These are phyloP conservation scores for Mycocentrospora acerina DNA, from an alignment of 2,329 filamentous ascomycete genomes.

Conservation along the genomic window DNA sequence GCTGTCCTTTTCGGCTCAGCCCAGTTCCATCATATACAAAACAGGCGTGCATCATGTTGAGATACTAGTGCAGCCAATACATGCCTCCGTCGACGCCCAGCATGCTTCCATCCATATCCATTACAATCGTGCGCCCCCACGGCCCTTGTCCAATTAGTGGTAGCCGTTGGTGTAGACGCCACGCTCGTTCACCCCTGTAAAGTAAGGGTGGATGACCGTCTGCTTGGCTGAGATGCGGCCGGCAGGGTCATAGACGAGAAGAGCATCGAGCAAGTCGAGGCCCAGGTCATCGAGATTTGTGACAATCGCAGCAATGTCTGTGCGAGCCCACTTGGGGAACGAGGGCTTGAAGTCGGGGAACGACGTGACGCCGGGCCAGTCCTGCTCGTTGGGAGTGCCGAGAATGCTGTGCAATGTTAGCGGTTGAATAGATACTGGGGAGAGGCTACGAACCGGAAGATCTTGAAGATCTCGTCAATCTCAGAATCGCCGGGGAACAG, in stretches of 20 bases:
- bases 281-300: constrained; percentile 71
- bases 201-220: constrained; percentile 82
- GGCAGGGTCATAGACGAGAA: constrained; percentile 86
- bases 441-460: constrained; percentile 67
- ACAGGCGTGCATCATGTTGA: constrained; percentile 18
- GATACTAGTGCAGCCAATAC: constrained; percentile 8
- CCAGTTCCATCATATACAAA: constrained; percentile 16
- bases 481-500: constrained; percentile 91
- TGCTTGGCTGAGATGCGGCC: constrained; percentile 87
- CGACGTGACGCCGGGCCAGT: constrained; percentile 90
- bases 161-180: constrained; percentile 44
- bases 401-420: constrained; percentile 52
- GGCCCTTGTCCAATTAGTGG: constrained; percentile 23
- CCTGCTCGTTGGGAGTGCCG: constrained; percentile 77
- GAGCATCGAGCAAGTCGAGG: constrained; percentile 65
- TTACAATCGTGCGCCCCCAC: constrained; percentile 34
- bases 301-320: constrained; percentile 66
- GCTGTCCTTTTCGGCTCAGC: constrained; percentile 18
- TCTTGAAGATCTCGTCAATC: constrained; percentile 94
- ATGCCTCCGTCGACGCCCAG: constrained; percentile 12
- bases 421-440: background rate
- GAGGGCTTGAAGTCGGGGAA: constrained; percentile 92
- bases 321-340: constrained; percentile 86
- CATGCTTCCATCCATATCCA: constrained; percentile 25
- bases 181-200: constrained; percentile 54